A percentile compares a stretch with the other conserved stretches of the same genome.
Evolutionary conservation across 768 basidiomycete species (phyloP).

Genomic region (Pleurotus sapidus): DNA sequence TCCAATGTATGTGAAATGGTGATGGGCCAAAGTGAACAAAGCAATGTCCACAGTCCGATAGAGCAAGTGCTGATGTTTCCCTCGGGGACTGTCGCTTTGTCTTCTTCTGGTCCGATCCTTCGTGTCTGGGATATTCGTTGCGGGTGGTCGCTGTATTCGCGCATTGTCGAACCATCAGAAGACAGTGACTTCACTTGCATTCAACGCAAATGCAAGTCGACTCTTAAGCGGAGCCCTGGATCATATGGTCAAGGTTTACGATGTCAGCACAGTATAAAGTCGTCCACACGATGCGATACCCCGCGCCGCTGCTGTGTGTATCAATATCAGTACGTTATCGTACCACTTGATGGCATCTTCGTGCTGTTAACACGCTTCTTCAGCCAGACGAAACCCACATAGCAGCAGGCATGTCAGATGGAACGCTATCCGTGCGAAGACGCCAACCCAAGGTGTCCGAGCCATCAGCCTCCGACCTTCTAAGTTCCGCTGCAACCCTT

Average conservation of each 20-base stretch:
- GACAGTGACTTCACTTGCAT: constrained; percentile 86
- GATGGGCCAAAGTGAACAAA: constrained; percentile 50
- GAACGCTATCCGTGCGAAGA: constrained; percentile 94
- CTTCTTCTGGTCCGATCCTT: constrained; percentile 88
- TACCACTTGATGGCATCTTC: neutral
- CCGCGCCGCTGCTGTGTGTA: constrained; percentile 85
- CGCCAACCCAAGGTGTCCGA: constrained; percentile 78
- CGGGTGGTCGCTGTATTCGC: constrained; percentile 83
- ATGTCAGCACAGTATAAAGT: constrained; percentile 92
- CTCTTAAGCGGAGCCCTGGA: constrained; percentile 90
- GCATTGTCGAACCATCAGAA: constrained; percentile 98
- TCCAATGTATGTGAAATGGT: constrained; percentile 83
- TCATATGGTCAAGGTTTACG: constrained; percentile 99
- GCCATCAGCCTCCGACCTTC: constrained; percentile 24
- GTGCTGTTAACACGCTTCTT: neutral
- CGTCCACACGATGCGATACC: constrained; percentile 98
- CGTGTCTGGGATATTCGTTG: constrained; percentile 94
- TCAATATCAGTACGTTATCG: constrained; percentile 77
- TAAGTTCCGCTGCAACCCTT: constrained; percentile 36
- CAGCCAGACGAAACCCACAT: constrained; percentile 97
- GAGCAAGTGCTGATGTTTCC: constrained; percentile 94
- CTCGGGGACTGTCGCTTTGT: constrained; percentile 80
- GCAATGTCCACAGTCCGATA: constrained; percentile 58
- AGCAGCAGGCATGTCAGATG: constrained; percentile 96
- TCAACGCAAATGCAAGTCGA: constrained; percentile 72